Base-by-base conservation (phyloP, 805 yeast genomes). In the Metschnikowia lunata region DNA sequence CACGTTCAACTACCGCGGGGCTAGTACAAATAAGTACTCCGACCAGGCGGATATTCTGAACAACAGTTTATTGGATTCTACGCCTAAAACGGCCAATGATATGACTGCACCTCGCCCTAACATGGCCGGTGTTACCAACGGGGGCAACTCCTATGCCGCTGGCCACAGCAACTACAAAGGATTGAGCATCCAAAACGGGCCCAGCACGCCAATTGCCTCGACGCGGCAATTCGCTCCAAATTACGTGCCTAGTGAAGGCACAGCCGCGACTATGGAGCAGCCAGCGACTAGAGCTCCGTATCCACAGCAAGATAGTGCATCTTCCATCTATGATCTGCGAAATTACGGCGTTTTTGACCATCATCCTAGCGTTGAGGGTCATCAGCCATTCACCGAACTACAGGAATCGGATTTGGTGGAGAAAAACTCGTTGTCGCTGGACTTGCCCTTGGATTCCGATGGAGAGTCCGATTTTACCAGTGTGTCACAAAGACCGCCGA, bases 401-500 rank as follows among this genome's bases (percentile, higher is more conserved):
- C 64, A 52, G 11, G 64, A 60, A 45, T 47, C 54, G 15, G 52
- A 46, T 11, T 42, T 36, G 23, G 45, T 38, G 7, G 57, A 51
- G 35, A 31, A 39, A 11, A 42, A 26, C 34, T 49, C 54, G 3
- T 36, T 36, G 36, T 11, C 11, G n/a, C 48, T 37, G 26, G 48
- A 38, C 11, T 34, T 45, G 14, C 49, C 47, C 26, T 29, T 52
- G 14, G 67, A 61, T 38, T 70, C 74, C 0, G 75, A 70, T 48
- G 59, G 59, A 29, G 79, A 72, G 37, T 84, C 91, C 1, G 83
- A 82, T 56, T 83, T 85, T 62, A 85, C 93, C 1, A 81, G 88
- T 41, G 86, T 85, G 1, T 83, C 90, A 7, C 91, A 85, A 62
- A 71, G 91, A 59, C 89, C 82, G 26, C 73, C 80, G 12, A 85